These are phyloP conservation scores for Phyllosticta capitalensis DNA, from an alignment of 2,329 filamentous ascomycete genomes.

Conservation along the genomic window DNA sequence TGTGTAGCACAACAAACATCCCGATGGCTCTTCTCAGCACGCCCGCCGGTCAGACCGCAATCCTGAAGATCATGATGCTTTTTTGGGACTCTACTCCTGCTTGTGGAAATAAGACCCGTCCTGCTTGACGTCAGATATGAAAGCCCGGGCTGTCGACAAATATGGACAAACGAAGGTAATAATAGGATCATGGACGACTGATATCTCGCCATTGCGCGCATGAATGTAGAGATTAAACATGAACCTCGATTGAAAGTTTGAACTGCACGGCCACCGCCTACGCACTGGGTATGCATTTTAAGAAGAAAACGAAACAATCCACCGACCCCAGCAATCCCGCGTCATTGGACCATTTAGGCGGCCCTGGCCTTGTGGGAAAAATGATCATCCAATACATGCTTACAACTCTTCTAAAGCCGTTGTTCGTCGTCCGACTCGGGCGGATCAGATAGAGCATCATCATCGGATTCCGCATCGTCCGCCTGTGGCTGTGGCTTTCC, in stretches of 20 bases:
- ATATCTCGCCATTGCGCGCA: neutral
- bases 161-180: too few species aligned
- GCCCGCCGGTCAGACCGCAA: neutral
- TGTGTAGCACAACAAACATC: neutral
- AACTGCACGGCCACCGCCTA: neutral
- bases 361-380: neutral
- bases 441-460: slow-evolving; percentile 25
- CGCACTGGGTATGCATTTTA: neutral
- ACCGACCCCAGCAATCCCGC: neutral
- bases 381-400: neutral
- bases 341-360: neutral
- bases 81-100: too few species aligned
- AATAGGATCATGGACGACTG: neutral
- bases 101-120: neutral
- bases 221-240: neutral
- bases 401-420: neutral
- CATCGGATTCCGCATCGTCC: slow-evolving; percentile 13
- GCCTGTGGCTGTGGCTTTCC: slow-evolving; percentile 2
- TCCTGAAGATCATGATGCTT: neutral
- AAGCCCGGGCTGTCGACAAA: neutral
- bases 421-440: slow-evolving; percentile 17
- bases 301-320: neutral
- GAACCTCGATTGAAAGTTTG: neutral
- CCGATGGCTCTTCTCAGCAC: neutral
- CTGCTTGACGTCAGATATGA: neutral